These are phyloP conservation scores for Aureobasidium melanogenum DNA, from an alignment of 2,329 filamentous ascomycete species.

Conservation along the genomic window DNA sequence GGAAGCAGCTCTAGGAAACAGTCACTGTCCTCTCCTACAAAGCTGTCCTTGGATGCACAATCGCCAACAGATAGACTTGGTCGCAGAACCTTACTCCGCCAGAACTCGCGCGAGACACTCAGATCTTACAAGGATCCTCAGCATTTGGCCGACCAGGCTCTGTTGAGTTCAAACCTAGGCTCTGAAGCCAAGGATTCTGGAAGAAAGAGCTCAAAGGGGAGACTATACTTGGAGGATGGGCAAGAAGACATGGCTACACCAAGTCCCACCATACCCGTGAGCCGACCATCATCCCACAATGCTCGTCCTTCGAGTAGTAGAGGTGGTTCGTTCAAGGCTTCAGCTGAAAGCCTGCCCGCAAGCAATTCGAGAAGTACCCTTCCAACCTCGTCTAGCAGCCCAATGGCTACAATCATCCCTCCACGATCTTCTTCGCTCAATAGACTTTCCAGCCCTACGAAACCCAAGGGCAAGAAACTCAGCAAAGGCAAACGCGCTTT, in stretches of 20 bases:
- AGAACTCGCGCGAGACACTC: not conserved
- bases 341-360: not conserved
- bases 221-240: constrained; percentile 21
- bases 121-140: not conserved
- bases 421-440: constrained; percentile 3
- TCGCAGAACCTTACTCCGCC: not conserved
- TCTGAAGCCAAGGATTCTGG: not conserved
- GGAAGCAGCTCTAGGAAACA: constrained; percentile 23
- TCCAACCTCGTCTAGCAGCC: not conserved
- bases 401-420: not conserved
- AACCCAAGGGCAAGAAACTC: not conserved
- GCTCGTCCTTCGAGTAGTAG: not conserved
- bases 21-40: constrained; percentile 9
- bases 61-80: not conserved
- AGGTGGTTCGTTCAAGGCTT: not conserved
- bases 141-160: not conserved
- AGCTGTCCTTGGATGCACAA: constrained; percentile 17
- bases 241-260: constrained; percentile 13
- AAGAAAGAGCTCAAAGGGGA: constrained; percentile 26
- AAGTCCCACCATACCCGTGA: not conserved
- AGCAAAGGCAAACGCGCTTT: constrained; percentile 13
- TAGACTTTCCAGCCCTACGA: not conserved
- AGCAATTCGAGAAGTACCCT: not conserved
- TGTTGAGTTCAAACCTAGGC: not conserved
- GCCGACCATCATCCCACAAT: not conserved